Percentiles rank a stretch among this genome's conserved stretches.
These are phyloP conservation scores for Wickerhamiella kurtzmanii DNA, from an alignment of 805 yeast species.

Conservation along the genomic window DNA sequence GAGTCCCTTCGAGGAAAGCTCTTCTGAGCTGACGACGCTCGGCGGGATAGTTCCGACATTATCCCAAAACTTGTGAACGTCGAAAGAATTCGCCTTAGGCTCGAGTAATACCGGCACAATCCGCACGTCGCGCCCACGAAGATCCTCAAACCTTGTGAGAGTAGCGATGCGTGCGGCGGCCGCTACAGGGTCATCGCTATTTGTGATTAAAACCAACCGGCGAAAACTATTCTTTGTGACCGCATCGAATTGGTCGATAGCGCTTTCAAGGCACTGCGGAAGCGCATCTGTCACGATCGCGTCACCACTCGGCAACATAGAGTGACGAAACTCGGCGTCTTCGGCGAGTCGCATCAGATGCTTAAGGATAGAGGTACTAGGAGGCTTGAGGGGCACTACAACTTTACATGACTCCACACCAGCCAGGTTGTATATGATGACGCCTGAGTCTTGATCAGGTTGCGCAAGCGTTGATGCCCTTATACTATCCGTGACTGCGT, in stretches of 20 bases:
- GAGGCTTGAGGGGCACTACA: slow-evolving; percentile 10
- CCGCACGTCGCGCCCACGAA: slow-evolving; percentile 12
- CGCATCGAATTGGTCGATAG: slow-evolving; percentile 10
- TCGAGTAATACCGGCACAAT: slow-evolving; percentile 14
- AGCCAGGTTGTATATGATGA: slow-evolving; percentile 35
- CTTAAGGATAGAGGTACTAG: slow-evolving; percentile 13
- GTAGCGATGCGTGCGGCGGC: slow-evolving; percentile 14
- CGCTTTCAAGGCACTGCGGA: slow-evolving; percentile 6
- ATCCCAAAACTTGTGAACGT: slow-evolving; percentile 15
- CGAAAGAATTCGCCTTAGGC: slow-evolving; percentile 6
- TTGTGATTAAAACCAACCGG: slow-evolving; percentile 14
- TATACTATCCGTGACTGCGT: slow-evolving; percentile 47
- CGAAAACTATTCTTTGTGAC: slow-evolving; percentile 4
- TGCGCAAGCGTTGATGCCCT: slow-evolving; percentile 49
- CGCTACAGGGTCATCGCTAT: slow-evolving; percentile 20
- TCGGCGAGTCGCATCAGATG: slow-evolving; percentile 10
- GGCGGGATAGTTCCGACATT: slow-evolving; percentile 7
- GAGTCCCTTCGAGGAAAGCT: neutral
- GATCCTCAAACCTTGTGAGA: slow-evolving; percentile 7
- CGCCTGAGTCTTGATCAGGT: slow-evolving; percentile 64
- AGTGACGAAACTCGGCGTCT: neutral
- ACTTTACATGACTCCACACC: slow-evolving; percentile 3
- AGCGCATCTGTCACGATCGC: slow-evolving; percentile 3
- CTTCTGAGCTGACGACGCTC: neutral
- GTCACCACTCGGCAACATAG: slow-evolving; percentile 2